Evolutionary conservation across 2,329 filamentous ascomycete species (phyloP).

Genomic region (Elsinoe necatrix): DNA sequence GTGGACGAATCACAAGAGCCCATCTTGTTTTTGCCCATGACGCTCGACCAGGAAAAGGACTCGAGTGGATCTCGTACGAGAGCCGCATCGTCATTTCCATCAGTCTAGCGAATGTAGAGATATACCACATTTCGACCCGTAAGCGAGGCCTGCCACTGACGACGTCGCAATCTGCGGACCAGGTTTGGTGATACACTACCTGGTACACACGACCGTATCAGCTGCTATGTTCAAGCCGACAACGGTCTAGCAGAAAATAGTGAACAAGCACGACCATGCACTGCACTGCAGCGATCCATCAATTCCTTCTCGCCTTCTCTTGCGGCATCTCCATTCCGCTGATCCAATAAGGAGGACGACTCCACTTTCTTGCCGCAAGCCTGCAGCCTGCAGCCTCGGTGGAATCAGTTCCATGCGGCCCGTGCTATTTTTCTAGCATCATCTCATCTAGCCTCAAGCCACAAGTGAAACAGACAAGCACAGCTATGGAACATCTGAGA

Average conservation of each 20-base stretch:
- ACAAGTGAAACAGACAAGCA: neutral
- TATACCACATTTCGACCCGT: neutral
- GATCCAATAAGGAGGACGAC: neutral
- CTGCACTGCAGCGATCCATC: neutral
- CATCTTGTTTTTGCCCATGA: neutral
- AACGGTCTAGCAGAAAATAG: neutral
- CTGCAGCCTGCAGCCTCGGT: neutral
- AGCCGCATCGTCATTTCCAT: neutral
- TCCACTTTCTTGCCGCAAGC: conserved; percentile 1
- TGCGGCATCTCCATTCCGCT: conserved; percentile 3
- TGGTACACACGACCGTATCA: neutral
- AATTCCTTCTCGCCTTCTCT: conserved; percentile 1
- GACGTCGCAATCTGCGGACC: neutral
- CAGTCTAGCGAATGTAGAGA: conserved; percentile 3
- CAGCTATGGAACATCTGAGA: neutral
- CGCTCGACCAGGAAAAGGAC: neutral
- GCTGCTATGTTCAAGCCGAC: neutral
- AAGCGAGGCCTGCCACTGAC: conserved; percentile 6
- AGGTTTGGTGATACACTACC: neutral
- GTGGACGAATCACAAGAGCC: neutral
- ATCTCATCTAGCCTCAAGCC: neutral
- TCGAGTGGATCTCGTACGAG: neutral
- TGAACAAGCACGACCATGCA: neutral
- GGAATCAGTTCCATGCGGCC: neutral
- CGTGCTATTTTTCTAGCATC: conserved; percentile 2